Conservation (phyloP, 345 rosid genomes). For the Erodium maritimum region DNA sequence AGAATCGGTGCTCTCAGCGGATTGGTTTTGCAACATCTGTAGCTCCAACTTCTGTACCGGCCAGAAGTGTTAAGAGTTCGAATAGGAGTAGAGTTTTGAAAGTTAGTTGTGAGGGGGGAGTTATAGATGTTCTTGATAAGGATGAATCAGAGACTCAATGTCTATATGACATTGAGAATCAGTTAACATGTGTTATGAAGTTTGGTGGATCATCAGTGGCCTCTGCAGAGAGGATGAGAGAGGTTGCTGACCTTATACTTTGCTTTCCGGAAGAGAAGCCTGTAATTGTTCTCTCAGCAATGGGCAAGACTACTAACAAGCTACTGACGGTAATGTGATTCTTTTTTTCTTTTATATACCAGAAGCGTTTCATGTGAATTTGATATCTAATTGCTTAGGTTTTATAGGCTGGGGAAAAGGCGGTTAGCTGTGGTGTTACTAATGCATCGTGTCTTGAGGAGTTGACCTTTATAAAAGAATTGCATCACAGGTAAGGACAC, state of each 20-base stretch:
- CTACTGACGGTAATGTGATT: conserved; percentile 47
- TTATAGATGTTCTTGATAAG: conserved; percentile 30
- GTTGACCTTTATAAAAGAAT: conserved; percentile 53
- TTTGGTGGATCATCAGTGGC: conserved; percentile 97
- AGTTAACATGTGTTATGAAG: conserved; percentile 77
- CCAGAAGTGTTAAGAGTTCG: conserved; percentile 8
- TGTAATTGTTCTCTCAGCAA: conserved; percentile 82
- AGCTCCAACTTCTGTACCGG: conserved; percentile 7
- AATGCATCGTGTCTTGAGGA: conserved; percentile 62
- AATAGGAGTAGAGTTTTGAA: conserved; percentile 16
- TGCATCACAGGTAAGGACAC: conserved; percentile 52
- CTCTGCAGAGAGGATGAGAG: conserved; percentile 72
- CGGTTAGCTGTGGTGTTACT: conserved; percentile 79
- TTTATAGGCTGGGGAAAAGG: conserved; percentile 86
- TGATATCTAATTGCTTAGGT: not conserved
- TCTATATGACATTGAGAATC: conserved; percentile 23
- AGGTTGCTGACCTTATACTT: conserved; percentile 73
- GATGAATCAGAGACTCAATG: conserved; percentile 3
- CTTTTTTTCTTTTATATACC: not conserved
- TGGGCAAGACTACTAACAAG: conserved; percentile 95
- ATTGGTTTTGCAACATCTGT: conserved; percentile 10
- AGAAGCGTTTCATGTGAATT: not conserved
- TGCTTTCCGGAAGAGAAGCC: conserved; percentile 77
- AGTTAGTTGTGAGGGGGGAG: conserved; percentile 27
- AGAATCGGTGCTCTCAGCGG: conserved; percentile 4